Percentiles rank a stretch among this genome's conserved stretches.
These are phyloP conservation scores for apple (Malus domestica) DNA, from an alignment of 306 rosid species.

Conservation along the genomic window DNA sequence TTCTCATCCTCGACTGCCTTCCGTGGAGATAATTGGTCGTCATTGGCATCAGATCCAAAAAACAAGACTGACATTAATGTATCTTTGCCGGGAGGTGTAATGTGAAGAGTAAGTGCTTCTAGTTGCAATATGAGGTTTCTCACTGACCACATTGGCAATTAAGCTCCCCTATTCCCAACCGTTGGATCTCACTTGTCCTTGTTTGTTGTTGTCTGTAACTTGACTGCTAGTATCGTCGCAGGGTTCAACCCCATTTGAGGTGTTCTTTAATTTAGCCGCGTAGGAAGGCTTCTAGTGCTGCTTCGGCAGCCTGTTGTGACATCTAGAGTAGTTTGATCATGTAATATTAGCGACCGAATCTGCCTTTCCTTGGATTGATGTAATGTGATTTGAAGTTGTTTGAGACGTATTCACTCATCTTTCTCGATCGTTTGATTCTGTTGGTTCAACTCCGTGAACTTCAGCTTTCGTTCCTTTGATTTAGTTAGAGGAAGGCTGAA, in stretches of 20 bases:
- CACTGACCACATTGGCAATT: conserved; percentile 33
- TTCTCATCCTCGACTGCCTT: conserved; percentile 43
- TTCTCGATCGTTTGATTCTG: background rate
- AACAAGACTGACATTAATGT: conserved; percentile 64
- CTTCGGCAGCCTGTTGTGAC: conserved; percentile 24
- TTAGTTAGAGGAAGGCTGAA: background rate
- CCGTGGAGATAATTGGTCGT: conserved; percentile 65
- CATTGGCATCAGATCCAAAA: conserved; percentile 47
- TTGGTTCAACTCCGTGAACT: background rate
- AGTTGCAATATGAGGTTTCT: conserved; percentile 18
- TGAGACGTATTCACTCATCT: background rate
- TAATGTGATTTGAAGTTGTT: conserved; percentile 28
- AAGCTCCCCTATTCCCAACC: conserved; percentile 22
- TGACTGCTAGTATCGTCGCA: conserved; percentile 21
- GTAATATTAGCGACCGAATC: conserved; percentile 33
- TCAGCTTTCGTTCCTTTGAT: background rate
- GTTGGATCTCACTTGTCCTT: conserved; percentile 15
- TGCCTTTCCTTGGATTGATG: conserved; percentile 22
- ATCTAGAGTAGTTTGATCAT: conserved; percentile 38
- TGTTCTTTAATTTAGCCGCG: conserved; percentile 31
- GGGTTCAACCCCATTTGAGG: conserved; percentile 19
- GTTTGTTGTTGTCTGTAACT: conserved; percentile 41
- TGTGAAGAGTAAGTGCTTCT: background rate
- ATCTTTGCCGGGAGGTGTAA: conserved; percentile 55
- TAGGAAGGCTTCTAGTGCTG: conserved; percentile 31